These are phyloP conservation scores for Globisporangium polare DNA, from an alignment of 352 stramenopile genomes.

Conservation along the genomic window DNA sequence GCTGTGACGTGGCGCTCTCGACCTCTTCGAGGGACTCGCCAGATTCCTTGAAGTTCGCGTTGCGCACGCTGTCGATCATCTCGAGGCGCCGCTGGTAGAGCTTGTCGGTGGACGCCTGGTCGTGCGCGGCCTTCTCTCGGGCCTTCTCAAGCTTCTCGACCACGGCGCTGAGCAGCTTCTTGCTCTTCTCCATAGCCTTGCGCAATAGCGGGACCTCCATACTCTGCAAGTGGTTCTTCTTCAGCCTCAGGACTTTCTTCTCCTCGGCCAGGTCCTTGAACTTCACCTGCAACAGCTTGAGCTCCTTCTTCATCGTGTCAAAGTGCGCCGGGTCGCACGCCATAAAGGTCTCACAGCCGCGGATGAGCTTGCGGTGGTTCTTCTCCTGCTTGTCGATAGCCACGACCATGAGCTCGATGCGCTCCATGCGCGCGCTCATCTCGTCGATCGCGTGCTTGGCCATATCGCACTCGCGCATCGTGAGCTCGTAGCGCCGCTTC, in stretches of 20 bases:
- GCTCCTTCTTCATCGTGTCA: constrained; percentile 60
- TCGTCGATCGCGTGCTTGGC: constrained; percentile 67
- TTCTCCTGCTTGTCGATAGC: constrained; percentile 73
- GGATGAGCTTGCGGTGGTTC: constrained; percentile 62
- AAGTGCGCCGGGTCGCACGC: constrained; percentile 57
- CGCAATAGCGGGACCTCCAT: constrained; percentile 55
- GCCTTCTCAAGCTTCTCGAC: constrained; percentile 63
- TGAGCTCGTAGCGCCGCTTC: constrained; percentile 47
- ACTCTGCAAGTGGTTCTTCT: constrained; percentile 58
- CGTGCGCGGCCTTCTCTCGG: constrained; percentile 57
- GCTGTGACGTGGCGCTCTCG: constrained; percentile 18
- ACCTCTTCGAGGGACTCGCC: constrained; percentile 22
- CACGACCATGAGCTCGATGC: constrained; percentile 59
- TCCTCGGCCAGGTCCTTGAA: constrained; percentile 65
- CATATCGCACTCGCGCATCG: constrained; percentile 78
- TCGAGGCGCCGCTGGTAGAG: constrained; percentile 65
- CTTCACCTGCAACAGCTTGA: constrained; percentile 66
- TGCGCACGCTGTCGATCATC: constrained; percentile 67
- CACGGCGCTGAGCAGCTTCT: constrained; percentile 56
- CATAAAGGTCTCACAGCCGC: constrained; percentile 59
- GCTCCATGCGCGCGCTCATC: constrained; percentile 64
- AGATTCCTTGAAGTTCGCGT: constrained; percentile 15
- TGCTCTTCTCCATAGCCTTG: constrained; percentile 51
- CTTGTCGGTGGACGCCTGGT: constrained; percentile 62
- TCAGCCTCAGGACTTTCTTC: constrained; percentile 55